Evolutionary conservation across 202 grass and related monocot species (phyloP).

Genomic region (Eragrostis tef): DNA sequence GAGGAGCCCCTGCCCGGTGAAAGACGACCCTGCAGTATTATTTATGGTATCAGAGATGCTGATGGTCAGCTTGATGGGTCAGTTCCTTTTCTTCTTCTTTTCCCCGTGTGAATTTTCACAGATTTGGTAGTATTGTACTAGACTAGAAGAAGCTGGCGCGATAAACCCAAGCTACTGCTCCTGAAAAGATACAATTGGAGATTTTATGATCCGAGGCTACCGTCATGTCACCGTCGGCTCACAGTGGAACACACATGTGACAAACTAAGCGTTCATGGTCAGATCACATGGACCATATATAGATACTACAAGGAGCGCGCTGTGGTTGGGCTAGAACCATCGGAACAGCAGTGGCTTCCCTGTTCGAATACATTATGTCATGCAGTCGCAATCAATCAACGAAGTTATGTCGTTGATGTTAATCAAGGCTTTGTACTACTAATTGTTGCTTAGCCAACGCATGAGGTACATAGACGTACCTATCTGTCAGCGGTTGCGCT

Average conservation of each 20-base stretch:
- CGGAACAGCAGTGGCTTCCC: slow-evolving; percentile 36
- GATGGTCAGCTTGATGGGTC: slow-evolving; percentile 12
- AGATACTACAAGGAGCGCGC: neutral
- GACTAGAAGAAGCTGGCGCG: neutral
- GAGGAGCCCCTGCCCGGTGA: slow-evolving; percentile 2
- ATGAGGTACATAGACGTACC: slow-evolving; percentile 15
- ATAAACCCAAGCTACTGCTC: slow-evolving; percentile 28
- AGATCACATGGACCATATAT: slow-evolving; percentile 37
- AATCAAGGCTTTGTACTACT: neutral
- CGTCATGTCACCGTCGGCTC: slow-evolving; percentile 45
- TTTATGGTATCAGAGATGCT: slow-evolving; percentile 3
- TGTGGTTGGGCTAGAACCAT: slow-evolving; percentile 50
- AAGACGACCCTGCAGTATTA: slow-evolving; percentile 32
- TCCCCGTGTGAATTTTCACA: neutral
- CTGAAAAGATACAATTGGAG: slow-evolving; percentile 32
- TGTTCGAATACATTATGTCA: slow-evolving; percentile 25
- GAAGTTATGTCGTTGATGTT: neutral
- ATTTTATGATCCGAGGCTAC: slow-evolving; percentile 36
- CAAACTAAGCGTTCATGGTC: slow-evolving; percentile 30
- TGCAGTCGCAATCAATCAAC: slow-evolving; percentile 22
- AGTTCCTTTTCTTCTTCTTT: neutral
- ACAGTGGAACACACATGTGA: slow-evolving; percentile 35
- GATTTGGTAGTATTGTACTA: neutral
- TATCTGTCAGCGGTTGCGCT: slow-evolving; percentile 36
- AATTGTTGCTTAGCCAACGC: neutral